Percentiles rank a stretch among this genome's conserved stretches.
phyloP scores from a whole-genome alignment of 179 eudicot species.

The Beta macrorhiza region DNA sequence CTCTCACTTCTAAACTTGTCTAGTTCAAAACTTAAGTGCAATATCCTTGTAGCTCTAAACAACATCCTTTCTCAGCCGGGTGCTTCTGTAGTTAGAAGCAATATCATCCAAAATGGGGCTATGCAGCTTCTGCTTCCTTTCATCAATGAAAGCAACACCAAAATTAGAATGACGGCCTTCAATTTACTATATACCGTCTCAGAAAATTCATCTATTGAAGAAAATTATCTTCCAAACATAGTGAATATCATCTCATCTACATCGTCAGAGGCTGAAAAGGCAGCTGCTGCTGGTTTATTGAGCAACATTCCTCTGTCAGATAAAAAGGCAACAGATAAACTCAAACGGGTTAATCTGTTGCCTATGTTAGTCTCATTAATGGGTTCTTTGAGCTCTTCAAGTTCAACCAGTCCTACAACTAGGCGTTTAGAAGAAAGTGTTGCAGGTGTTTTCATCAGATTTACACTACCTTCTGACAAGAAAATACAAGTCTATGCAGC shows the following conservation, averaged over 20 bases:
- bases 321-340: slow-evolving; percentile 53
- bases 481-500: slow-evolving; percentile 59
- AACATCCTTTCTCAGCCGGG: slow-evolving; percentile 53
- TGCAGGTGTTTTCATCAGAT: slow-evolving; percentile 57
- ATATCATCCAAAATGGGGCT: slow-evolving; percentile 64
- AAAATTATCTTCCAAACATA: slow-evolving; percentile 42
- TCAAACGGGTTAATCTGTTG: slow-evolving; percentile 54
- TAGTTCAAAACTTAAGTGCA: slow-evolving; percentile 53
- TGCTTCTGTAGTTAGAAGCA: slow-evolving; percentile 49
- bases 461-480: slow-evolving; percentile 68
- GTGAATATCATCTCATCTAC: slow-evolving; percentile 51
- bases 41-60: slow-evolving; percentile 65
- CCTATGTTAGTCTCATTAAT: slow-evolving; percentile 51
- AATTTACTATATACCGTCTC: slow-evolving; percentile 55
- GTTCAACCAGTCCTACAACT: slow-evolving; percentile 28
- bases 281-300: slow-evolving; percentile 62
- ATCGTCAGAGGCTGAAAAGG: slow-evolving; percentile 51
- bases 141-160: slow-evolving; percentile 43
- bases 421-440: slow-evolving; percentile 50
- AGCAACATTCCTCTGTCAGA: slow-evolving; percentile 66
- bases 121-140: slow-evolving; percentile 65
- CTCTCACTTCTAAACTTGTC: slow-evolving; percentile 73
- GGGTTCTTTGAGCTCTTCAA: slow-evolving; percentile 33
- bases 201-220: slow-evolving; percentile 45
- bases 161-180: slow-evolving; percentile 51